phyloP scores from a whole-genome alignment of 2,329 filamentous ascomycete species.

The Amylocarpus encephaloides region DNA sequence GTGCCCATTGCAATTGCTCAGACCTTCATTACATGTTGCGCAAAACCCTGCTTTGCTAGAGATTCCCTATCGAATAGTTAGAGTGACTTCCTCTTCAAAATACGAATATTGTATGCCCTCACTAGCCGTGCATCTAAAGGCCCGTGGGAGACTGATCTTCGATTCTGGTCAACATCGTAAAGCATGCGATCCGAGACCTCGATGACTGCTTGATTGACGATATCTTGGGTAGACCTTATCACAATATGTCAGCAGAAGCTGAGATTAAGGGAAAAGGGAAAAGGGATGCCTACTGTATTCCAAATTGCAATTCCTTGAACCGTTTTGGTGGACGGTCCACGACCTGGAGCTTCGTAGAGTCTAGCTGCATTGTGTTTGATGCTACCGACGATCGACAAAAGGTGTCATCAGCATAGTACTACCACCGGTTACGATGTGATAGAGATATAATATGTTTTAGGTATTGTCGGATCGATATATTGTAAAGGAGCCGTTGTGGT shows the following conservation, averaged over 20 bases:
- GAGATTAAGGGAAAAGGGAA: not conserved
- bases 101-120: conserved; percentile 20
- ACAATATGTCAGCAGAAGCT: conserved; percentile 18
- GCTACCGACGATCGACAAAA: not conserved
- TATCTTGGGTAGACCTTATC: conserved; percentile 77
- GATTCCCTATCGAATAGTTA: conserved; percentile 52
- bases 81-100: conserved; percentile 7
- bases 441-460: too few species aligned
- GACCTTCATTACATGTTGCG: conserved; percentile 72
- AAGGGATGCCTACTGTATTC: conserved; percentile 61
- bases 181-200: conserved; percentile 92
- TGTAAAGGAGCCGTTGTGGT: too few species aligned
- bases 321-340: conserved; percentile 83
- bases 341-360: conserved; percentile 69
- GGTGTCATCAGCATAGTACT: too few species aligned
- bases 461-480: too few species aligned
- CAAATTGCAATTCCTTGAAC: conserved; percentile 90
- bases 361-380: not conserved
- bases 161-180: conserved; percentile 79
- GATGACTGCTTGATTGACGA: conserved; percentile 89
- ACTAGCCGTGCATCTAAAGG: conserved; percentile 79
- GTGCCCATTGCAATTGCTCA: conserved; percentile 86
- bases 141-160: conserved; percentile 72
- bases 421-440: too few species aligned
- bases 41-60: conserved; percentile 78